A percentile compares a stretch with the other conserved stretches of the same genome.
phyloP scores from a whole-genome alignment of 2,329 filamentous ascomycete species.

The Aspergillus glaucus region DNA sequence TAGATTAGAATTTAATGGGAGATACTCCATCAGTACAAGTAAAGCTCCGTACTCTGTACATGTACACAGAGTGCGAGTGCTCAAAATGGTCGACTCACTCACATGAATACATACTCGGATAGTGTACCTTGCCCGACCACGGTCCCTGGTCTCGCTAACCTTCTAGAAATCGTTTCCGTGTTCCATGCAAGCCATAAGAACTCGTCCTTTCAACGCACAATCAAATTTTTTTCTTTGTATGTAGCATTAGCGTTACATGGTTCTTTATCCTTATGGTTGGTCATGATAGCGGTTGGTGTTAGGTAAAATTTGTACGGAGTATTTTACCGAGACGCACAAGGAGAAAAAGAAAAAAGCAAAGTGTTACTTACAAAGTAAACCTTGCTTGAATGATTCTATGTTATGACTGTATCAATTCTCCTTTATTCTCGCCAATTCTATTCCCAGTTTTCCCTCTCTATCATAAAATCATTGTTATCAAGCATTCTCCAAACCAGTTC shows the following conservation, averaged over 20 bases:
- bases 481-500: conserved; percentile 1
- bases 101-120: background rate
- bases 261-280: too few species aligned
- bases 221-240: too few species aligned
- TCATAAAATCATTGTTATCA: conserved; percentile 3
- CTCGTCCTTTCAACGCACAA: background rate
- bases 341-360: too few species aligned
- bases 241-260: too few species aligned
- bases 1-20: too few species aligned
- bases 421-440: background rate
- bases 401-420: too few species aligned
- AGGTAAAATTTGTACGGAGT: too few species aligned
- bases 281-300: too few species aligned
- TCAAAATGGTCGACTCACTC: background rate
- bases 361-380: too few species aligned
- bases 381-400: too few species aligned
- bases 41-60: background rate
- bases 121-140: background rate
- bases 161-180: conserved; percentile 16
- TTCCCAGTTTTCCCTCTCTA: background rate
- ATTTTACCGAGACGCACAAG: too few species aligned
- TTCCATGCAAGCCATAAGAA: conserved; percentile 15
- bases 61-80: background rate
- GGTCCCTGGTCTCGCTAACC: background rate
- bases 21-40: background rate